Base-by-base conservation (phyloP, 805 yeast genomes). In the Diddensiella santjacobensis region DNA sequence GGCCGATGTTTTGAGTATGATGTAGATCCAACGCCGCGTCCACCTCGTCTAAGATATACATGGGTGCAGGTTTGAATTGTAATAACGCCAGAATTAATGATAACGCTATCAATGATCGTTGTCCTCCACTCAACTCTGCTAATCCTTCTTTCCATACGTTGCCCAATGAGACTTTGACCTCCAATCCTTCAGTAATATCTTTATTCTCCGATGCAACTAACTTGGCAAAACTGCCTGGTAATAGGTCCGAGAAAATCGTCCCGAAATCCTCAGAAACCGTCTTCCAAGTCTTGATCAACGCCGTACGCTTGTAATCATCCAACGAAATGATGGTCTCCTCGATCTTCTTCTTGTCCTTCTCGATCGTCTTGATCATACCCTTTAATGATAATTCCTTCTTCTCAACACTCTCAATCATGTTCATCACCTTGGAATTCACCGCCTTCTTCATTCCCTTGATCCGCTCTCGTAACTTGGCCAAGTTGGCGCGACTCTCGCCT, bases 1-100 rank as follows among this genome's bases (percentile, higher is more conserved):
- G 96, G 2, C 99, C 99, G 60, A 93, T 93, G 61, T 93, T 93
- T 66, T 93, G 98, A 1, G 99, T 93, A 64, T 93, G 99, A 50
- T 95, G 87, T 55, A 91, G 76, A 73, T 93, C 99, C 55, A 93
- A 75, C 1, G 99, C 99, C 1, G 99, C 99, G 70, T 93, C 99
- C 33, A 93, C 97, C 69, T 93, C 99, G 68, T 93, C 99, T 49
- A 93, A 71, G 57, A 93, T 91, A 62, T 93, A 93, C 96, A 93
- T 87, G 4, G 99, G 99, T 1, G 99, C 99, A 3, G 99, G 99
- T 65, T 89, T 87, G 72, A 86, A 91, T 65, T 89, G 96, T 43
- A 93, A 71, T 52, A 93, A 72, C 0, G 98, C 96, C 80, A 91
- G 77, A 58, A 93, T 93, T 58, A 91, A 72, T 2, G 98, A 87